Evolutionary conservation across 2,329 filamentous ascomycete species (phyloP), one percentile per base, ranked within the genome.

Genomic region (Cercospora sojina): DNA sequence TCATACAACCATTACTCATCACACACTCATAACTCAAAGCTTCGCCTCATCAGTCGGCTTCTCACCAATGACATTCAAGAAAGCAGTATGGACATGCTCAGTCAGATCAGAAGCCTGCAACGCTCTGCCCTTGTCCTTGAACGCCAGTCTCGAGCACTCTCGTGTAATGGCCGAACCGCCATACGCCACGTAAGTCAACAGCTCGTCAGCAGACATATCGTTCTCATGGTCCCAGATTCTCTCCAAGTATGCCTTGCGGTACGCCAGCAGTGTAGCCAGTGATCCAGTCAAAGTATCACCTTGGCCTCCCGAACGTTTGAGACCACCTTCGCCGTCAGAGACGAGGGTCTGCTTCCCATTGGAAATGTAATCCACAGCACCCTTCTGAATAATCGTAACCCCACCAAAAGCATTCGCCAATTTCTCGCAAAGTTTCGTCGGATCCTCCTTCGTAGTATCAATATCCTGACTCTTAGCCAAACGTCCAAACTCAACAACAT

Each of bases 31-130:
- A 20, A 9, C 16, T 70, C 56, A 72, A 5, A 72, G 49, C 59
- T 70, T 70, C 35, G 69, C 62, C 41, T 69, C 68, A 32, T 77
- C 75, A 13, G 74, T 75, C 4, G 73, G 73, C 74, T 77, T 77
- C 71, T 93, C 91, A 0, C 92, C 93, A 75, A 97, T 90, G 18
- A 97, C 78, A 67, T 88, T 88, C 74, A 91, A 78, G 78, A 97
- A 98, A 0, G 93, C 91, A 35, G 83, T 83, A 74, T 96, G 90
- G 9, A 99, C 91, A 80, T 97, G 90, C 18, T 95, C 92, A 0
- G 94, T 97, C 76, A 99, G 80, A 79, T 98, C 95, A 72, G 91
- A 93, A 0, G 95, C 95, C 81, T 98, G 95, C 76, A 99, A 81
- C 76, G 91, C 92, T 70, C 95, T 86, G 0, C 95, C 94, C 75